Evolutionary conservation across 2,329 filamentous ascomycete genomes (phyloP).

Genomic region (Alternaria viburni): DNA sequence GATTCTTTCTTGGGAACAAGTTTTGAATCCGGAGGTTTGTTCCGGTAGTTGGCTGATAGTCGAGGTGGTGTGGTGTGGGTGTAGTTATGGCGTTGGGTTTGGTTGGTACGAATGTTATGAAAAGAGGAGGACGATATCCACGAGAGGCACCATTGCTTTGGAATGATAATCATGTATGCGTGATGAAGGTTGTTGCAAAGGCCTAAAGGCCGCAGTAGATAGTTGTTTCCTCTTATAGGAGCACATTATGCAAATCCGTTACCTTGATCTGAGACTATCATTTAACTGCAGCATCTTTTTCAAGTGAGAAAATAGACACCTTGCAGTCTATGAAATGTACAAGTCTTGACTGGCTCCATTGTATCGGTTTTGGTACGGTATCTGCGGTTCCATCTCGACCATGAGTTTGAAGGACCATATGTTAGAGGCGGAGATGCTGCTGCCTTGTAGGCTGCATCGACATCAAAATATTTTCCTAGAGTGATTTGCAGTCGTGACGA

Average conservation of each 20-base stretch:
- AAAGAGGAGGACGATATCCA: constrained; percentile 28
- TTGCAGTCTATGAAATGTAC: too few species aligned
- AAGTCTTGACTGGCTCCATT: too few species aligned
- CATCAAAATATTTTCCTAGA: too few species aligned
- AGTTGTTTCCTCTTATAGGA: constrained; percentile 21
- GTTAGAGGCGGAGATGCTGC: too few species aligned
- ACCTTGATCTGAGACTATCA: not conserved
- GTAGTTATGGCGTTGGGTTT: constrained; percentile 23
- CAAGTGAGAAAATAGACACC: too few species aligned
- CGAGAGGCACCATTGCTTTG: constrained; percentile 19
- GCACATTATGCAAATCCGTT: constrained; percentile 1
- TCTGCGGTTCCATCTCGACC: too few species aligned
- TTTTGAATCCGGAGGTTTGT: constrained; percentile 21
- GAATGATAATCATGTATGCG: constrained; percentile 17
- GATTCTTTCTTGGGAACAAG: constrained; percentile 19
- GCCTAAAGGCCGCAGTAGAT: constrained; percentile 21
- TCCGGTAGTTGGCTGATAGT: constrained; percentile 10
- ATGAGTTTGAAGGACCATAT: too few species aligned
- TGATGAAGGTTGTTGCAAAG: constrained; percentile 2
- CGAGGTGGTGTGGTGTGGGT: not conserved
- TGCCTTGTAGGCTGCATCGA: too few species aligned
- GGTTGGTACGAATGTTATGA: constrained; percentile 13
- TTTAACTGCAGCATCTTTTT: too few species aligned
- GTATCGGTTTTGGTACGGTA: too few species aligned
- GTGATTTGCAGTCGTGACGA: too few species aligned